Percentiles rank a stretch among this genome's conserved stretches.
phyloP scores from a whole-genome alignment of 192 early-diverging fungal genomes.

The Coemansia sp. region DNA sequence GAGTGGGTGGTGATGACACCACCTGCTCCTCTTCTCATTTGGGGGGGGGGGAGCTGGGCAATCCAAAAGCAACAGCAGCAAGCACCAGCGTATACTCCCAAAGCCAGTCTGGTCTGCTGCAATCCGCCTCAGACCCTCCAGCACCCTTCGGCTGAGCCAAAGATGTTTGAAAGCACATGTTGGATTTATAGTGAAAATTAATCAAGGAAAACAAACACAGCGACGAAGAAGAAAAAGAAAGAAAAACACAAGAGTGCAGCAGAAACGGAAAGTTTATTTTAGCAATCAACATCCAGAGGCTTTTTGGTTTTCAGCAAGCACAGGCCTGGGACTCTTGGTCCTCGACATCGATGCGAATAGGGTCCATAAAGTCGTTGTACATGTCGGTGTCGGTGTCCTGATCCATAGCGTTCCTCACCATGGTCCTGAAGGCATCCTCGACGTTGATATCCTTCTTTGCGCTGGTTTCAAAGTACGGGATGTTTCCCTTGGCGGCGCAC shows the following conservation, averaged over 20 bases:
- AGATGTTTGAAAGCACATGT: not conserved
- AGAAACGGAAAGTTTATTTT: not conserved
- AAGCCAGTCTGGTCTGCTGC: too few species aligned
- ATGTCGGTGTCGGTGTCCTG: constrained; percentile 77
- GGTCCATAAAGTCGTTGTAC: constrained; percentile 77
- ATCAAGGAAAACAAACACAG: too few species aligned
- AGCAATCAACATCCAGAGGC: not conserved
- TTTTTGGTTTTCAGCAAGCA: constrained; percentile 57
- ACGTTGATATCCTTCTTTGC: constrained; percentile 99
- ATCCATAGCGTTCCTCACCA: constrained; percentile 92
- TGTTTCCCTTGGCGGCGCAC: constrained; percentile 94
- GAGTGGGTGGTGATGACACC: too few species aligned
- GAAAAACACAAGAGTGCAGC: not conserved
- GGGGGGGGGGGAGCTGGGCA: too few species aligned
- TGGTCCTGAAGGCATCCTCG: constrained; percentile 94
- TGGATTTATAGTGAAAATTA: too few species aligned
- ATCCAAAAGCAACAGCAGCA: too few species aligned
- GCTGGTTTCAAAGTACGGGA: constrained; percentile 98
- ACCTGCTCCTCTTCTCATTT: too few species aligned
- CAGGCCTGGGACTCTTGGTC: constrained; percentile 62
- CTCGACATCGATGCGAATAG: constrained; percentile 86
- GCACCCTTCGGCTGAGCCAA: too few species aligned
- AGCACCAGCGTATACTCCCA: too few species aligned
- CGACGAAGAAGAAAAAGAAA: not conserved
- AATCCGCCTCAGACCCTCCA: too few species aligned